Evolutionary conservation across 108 stramenopile species (phyloP).

Genomic region (Seminavis robusta): DNA sequence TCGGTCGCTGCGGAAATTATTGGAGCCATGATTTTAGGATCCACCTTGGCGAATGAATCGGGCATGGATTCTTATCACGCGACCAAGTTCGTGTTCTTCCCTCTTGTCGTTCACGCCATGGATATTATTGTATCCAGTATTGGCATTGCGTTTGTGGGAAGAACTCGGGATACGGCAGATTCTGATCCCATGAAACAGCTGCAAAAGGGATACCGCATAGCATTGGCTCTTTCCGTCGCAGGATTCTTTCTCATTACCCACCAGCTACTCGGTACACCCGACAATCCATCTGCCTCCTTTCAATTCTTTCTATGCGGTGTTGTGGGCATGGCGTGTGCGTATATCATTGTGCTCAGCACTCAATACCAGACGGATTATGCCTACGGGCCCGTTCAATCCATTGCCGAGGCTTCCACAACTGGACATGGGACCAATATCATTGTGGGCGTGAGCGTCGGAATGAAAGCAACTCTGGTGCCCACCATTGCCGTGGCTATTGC

Average conservation of each 20-base stretch:
- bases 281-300: constrained; percentile 38
- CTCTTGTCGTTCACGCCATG: constrained; percentile 66
- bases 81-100: constrained; percentile 61
- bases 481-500: constrained; percentile 47
- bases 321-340: constrained; percentile 59
- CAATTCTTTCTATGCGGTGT: constrained; percentile 65
- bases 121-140: constrained; percentile 66
- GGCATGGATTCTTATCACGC: constrained; percentile 19
- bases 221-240: constrained; percentile 35
- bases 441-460: constrained; percentile 71
- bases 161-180: constrained; percentile 14
- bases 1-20: constrained; percentile 81
- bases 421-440: constrained; percentile 83
- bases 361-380: constrained; percentile 82
- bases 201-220: constrained; percentile 47
- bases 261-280: constrained; percentile 40
- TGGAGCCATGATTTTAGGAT: constrained; percentile 77
- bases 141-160: constrained; percentile 45
- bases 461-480: constrained; percentile 66
- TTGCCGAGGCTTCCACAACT: constrained; percentile 61
- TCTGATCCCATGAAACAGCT: constrained; percentile 40
- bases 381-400: constrained; percentile 55
- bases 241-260: constrained; percentile 49
- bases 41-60: constrained; percentile 34
- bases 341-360: constrained; percentile 62